Percentiles rank a stretch among this genome's conserved stretches.
Conservation (phyloP, 2,329 filamentous ascomycete species). For the Gaeumannomyces tritici region DNA sequence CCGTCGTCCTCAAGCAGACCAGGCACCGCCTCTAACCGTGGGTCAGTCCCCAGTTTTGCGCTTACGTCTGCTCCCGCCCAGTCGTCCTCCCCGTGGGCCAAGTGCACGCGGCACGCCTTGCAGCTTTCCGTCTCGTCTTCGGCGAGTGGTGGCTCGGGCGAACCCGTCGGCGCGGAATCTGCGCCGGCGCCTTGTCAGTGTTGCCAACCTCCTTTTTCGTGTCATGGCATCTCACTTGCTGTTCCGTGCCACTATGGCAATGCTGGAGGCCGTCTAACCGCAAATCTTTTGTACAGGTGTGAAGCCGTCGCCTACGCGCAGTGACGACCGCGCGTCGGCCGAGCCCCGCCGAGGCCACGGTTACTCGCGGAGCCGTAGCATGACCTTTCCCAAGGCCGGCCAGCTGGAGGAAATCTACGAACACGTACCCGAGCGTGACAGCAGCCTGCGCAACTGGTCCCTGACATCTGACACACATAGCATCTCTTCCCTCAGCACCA, state of each 20-base stretch:
- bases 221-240: background rate
- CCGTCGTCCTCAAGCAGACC: slow-evolving; percentile 9
- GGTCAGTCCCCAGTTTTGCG: slow-evolving; percentile 7
- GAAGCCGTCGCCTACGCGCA: slow-evolving; percentile 7
- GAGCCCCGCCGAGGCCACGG: background rate
- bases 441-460: slow-evolving; percentile 9
- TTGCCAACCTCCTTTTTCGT: slow-evolving; percentile 7
- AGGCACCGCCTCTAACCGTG: slow-evolving; percentile 8
- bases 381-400: background rate
- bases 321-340: slow-evolving; percentile 2
- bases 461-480: slow-evolving; percentile 5
- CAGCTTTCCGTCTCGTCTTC: slow-evolving; percentile 11
- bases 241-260: background rate
- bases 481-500: slow-evolving; percentile 7
- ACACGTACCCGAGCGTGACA: slow-evolving; percentile 1
- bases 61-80: slow-evolving; percentile 4
- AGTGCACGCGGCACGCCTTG: slow-evolving; percentile 7
- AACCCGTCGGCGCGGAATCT: slow-evolving; percentile 4
- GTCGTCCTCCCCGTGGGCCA: background rate
- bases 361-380: slow-evolving; percentile 1
- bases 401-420: slow-evolving; percentile 4
- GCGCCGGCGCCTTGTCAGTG: slow-evolving; percentile 17
- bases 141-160: slow-evolving; percentile 8
- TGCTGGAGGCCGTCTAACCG: background rate
- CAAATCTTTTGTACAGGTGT: slow-evolving; percentile 3